Evolutionary conservation across 495 filamentous ascomycete genomes (phyloP), one percentile per base, ranked within the genome.

Genomic region (Xylaria scruposa): DNA sequence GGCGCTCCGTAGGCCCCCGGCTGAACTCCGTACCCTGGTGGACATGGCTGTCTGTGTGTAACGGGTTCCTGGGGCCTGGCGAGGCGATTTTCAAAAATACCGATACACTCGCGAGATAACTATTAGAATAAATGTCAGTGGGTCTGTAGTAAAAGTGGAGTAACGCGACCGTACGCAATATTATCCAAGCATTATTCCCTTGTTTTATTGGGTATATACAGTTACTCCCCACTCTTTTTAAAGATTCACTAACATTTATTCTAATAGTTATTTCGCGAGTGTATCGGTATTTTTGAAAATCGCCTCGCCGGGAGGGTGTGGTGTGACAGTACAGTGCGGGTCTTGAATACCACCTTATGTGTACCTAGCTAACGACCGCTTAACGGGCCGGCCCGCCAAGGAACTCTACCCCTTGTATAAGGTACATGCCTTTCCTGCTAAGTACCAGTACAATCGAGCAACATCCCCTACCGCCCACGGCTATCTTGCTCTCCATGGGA

Each of bases 381-480:
- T 31, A 31, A n/a, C 33, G 56, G 56, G 31, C 26, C 33, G 56
- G 56, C 29, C 29, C 54, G 54, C 15, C 31, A 38, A 60, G 56
- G 9, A 0, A 38, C 31, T 60, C 29, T 26, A 58, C 54, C 47
- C 46, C 17, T 17, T n/a, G 46, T 49, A 19, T 49, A 49, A 49
- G 53, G 33, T 60, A 60, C 56, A 19, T 60, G 15, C 6, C 15
- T 31, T 60, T 24, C 17, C 56, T n/a, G 31, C 29, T 8, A 60
- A 33, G 56, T 60, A 60, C 56, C 56, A 60, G 31, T 60, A 54
- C 51, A 54, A 54, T 4, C 47, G 47, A 29, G 51, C 21, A 54
- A 54, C 51, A 95, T 69, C 93, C 92, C 3, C 82, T 97, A n/a
- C 86, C 93, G 7, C 76, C 90, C 19, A 83, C 82, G 2, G 84